Percentiles rank a stretch among this genome's conserved stretches.
These are phyloP conservation scores for Cardamine resedifolia DNA, from an alignment of 345 rosid species.

Conservation along the genomic window DNA sequence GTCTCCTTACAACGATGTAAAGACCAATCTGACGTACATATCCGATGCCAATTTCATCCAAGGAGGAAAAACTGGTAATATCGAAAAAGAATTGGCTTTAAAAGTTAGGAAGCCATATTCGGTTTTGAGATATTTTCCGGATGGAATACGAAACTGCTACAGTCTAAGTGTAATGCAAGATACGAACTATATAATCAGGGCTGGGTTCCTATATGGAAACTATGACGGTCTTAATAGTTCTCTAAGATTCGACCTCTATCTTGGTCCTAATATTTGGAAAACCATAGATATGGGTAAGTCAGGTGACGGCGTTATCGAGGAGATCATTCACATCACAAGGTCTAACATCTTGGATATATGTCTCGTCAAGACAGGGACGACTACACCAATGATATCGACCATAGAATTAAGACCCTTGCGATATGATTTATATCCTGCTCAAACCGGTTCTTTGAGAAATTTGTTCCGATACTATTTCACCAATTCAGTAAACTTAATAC, in stretches of 20 bases:
- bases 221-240: constrained; percentile 31
- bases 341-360: constrained; percentile 40
- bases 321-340: constrained; percentile 37
- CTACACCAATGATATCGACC: constrained; percentile 10
- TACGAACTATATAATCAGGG: constrained; percentile 35
- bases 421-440: not conserved
- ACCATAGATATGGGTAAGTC: constrained; percentile 10
- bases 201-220: constrained; percentile 40
- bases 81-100: too few species aligned
- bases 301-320: not conserved
- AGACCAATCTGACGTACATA: too few species aligned
- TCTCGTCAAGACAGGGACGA: constrained; percentile 45
- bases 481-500: not conserved
- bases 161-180: constrained; percentile 25
- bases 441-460: not conserved
- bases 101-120: too few species aligned
- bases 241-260: constrained; percentile 39
- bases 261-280: constrained; percentile 44
- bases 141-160: constrained; percentile 45
- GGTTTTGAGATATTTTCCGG: not conserved
- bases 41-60: too few species aligned
- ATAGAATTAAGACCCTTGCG: constrained; percentile 20
- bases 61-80: too few species aligned
- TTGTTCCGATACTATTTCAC: not conserved
- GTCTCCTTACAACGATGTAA: too few species aligned